Evolutionary conservation across 345 rosid species (phyloP).

Genomic region (Melaleuca alternifolia): DNA sequence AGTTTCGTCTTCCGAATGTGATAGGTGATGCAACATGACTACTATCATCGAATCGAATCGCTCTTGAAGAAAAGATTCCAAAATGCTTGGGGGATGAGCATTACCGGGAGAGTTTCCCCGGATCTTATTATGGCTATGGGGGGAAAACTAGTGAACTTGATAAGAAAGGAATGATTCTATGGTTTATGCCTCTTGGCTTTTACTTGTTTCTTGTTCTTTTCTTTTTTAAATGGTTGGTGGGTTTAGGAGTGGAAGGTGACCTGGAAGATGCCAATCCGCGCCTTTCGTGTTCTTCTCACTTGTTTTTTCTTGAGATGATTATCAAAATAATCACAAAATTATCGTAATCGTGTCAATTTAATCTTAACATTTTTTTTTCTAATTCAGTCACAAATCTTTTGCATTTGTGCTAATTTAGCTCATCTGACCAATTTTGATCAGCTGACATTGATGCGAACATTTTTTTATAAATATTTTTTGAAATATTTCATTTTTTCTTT

Average conservation of each 20-base stretch:
- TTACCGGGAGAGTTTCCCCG: background rate
- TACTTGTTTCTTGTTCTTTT: background rate
- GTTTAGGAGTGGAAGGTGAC: background rate
- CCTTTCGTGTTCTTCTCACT: background rate
- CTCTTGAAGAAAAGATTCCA: background rate
- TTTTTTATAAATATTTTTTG: too few relatives aligned
- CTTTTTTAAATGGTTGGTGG: background rate
- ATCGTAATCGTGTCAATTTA: too few relatives aligned
- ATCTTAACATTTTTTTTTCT: too few relatives aligned
- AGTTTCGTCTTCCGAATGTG: background rate
- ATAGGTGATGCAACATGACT: background rate
- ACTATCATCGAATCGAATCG: background rate
- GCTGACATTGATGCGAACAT: too few relatives aligned
- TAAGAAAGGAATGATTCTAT: background rate
- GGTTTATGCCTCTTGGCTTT: background rate
- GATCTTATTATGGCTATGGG: background rate
- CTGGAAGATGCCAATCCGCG: background rate
- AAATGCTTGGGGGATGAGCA: background rate
- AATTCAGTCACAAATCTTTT: too few relatives aligned
- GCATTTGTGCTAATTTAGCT: too few relatives aligned
- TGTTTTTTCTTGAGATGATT: background rate
- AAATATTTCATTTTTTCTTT: too few relatives aligned
- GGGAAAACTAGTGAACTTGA: background rate
- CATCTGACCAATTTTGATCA: too few relatives aligned
- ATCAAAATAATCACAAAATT: too few relatives aligned